These are phyloP conservation scores for Botrytis aclada DNA, from an alignment of 2,329 filamentous ascomycete species.

Conservation along the genomic window DNA sequence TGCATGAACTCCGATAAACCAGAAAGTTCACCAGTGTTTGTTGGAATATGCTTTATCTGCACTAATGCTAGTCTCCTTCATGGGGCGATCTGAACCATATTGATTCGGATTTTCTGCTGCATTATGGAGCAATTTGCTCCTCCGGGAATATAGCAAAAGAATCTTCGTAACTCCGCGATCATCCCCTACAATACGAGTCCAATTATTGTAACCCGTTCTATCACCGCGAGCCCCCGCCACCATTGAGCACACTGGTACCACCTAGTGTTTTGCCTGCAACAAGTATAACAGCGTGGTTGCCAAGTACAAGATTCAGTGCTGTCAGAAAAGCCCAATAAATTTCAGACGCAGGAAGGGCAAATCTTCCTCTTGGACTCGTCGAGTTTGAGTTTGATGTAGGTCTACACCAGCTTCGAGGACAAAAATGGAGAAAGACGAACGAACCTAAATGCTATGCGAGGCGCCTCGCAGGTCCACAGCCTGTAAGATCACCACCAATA, in stretches of 20 bases:
- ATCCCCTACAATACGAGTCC: conserved; percentile 43
- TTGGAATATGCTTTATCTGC: conserved; percentile 27
- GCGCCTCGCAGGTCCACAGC: conserved; percentile 39
- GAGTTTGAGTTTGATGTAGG: conserved; percentile 16
- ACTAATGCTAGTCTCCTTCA: conserved; percentile 30
- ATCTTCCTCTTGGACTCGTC: neutral
- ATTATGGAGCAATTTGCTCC: conserved; percentile 37
- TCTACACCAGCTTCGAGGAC: conserved; percentile 42
- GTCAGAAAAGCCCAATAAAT: conserved; percentile 39
- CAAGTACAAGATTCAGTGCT: conserved; percentile 33
- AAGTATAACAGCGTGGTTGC: conserved; percentile 31
- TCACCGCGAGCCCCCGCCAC: conserved; percentile 45
- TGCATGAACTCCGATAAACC: conserved; percentile 37
- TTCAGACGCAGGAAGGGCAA: conserved; percentile 20
- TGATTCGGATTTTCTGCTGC: conserved; percentile 17
- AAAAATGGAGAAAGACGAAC: conserved; percentile 35
- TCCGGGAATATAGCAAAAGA: conserved; percentile 46
- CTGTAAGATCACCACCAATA: conserved; percentile 40
- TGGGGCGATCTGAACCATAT: conserved; percentile 36
- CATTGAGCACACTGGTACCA: conserved; percentile 43
- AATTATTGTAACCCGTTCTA: conserved; percentile 45
- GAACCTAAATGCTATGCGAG: conserved; percentile 25
- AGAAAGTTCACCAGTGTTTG: conserved; percentile 34
- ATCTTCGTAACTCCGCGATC: conserved; percentile 44
- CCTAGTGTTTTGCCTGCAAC: conserved; percentile 42